phyloP scores from a whole-genome alignment of 164 flowering plant species.

The Annona cherimola region DNA sequence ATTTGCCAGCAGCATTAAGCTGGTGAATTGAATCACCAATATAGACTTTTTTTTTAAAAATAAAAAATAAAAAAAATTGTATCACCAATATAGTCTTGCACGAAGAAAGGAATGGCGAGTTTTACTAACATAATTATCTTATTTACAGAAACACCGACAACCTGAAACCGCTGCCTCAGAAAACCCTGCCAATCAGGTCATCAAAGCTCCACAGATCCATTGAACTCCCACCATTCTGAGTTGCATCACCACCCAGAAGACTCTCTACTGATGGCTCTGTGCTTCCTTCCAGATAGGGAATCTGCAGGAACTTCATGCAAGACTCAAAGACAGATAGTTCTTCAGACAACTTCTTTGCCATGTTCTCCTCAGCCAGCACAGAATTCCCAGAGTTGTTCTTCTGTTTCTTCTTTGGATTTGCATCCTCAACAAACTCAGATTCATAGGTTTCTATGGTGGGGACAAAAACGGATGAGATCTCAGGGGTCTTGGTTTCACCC shows the following conservation, averaged over 20 bases:
- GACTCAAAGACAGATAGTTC: conserved; percentile 71
- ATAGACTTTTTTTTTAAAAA: neutral
- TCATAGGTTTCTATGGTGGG: conserved; percentile 37
- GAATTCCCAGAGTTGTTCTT: conserved; percentile 31
- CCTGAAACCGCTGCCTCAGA: conserved; percentile 30
- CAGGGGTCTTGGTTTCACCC: conserved; percentile 50
- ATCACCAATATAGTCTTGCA: neutral
- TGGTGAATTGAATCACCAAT: neutral
- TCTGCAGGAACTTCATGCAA: conserved; percentile 61
- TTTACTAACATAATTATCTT: conserved; percentile 49
- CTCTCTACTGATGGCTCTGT: conserved; percentile 66
- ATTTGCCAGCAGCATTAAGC: neutral
- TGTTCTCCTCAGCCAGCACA: conserved; percentile 26
- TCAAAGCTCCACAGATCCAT: conserved; percentile 87
- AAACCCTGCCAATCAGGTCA: conserved; percentile 47
- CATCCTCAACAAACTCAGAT: conserved; percentile 42
- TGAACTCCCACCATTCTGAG: conserved; percentile 52
- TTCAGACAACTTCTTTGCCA: conserved; percentile 41
- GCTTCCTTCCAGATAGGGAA: conserved; percentile 56
- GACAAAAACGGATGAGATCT: conserved; percentile 54
- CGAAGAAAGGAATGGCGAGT: neutral
- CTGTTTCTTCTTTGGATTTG: conserved; percentile 50
- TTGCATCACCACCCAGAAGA: conserved; percentile 47
- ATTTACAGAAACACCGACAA: conserved; percentile 40
- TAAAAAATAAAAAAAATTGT: neutral